Base-by-base conservation (phyloP, 495 filamentous ascomycete genomes). In the Lophiostoma macrostomum region DNA sequence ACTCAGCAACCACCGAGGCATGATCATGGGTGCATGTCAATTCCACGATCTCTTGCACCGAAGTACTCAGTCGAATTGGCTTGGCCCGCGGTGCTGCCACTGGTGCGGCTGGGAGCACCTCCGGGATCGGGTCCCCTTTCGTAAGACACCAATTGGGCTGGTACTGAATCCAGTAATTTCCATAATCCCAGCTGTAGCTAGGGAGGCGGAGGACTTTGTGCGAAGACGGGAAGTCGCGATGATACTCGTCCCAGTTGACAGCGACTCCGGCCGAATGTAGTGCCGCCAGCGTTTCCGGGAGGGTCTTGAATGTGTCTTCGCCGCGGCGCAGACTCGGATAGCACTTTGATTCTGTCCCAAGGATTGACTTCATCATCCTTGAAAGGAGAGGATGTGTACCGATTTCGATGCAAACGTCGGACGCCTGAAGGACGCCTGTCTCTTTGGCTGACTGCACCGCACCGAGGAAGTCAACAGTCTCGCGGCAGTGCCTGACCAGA, bases 381-480 rank as follows among this genome's bases (percentile, higher is more conserved):
- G 43, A 32, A n/a, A 47, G 44, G 8, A 64, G 45, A n/a, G 67
- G 64, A 8, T 61, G 50, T 5, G 67, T 56, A n/a, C 67, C 67
- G 35, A 70, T 56, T 30, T 70, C 67, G 28, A 70, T 24, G 27
- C 35, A 29, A 10, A 60, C 40, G 19, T 46, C 53, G 13, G 56
- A 49, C 8, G 50, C 56, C 8, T 36, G 32, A 35, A 64, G 27
- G 12, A 57, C 25, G 4, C 52, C 46, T 10, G 40, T 27, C 1
- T 35, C 58, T 63, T 79, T 72, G 19, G 80, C 77, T n/a, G 77
- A 72, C 22, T 79, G 70, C 12, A 91, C 67, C 13, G 76, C 86
- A 40, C 73, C 81, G 2, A 83, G 68, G 68, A 95, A 84, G 59
- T 90, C 78, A 53, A 95, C 89, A 24, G 84, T 69, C 55, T 88